Conservation (phyloP, 768 basidiomycete genomes). For the Pisolithus marmoratus region DNA sequence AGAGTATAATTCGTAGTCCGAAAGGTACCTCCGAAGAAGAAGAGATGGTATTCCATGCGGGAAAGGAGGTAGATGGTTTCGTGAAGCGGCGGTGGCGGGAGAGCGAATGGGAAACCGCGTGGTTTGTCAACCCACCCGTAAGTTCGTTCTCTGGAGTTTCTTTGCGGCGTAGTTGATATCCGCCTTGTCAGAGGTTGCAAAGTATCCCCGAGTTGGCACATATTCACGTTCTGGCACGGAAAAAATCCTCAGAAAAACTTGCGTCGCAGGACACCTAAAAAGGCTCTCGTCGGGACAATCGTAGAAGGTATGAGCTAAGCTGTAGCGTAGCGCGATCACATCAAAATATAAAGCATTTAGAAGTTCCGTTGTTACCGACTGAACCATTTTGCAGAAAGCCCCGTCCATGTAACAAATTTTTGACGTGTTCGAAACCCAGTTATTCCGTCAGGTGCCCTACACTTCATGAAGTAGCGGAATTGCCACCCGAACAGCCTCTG, state of each 20-base stretch:
- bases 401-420: too few species aligned
- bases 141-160: slow-evolving; percentile 21
- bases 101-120: slow-evolving; percentile 80
- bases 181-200: slow-evolving; percentile 58
- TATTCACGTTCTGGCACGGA: slow-evolving; percentile 79
- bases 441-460: too few species aligned
- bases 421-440: too few species aligned
- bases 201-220: slow-evolving; percentile 79
- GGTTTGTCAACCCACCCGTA: slow-evolving; percentile 89
- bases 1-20: slow-evolving; percentile 49
- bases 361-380: too few species aligned
- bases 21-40: slow-evolving; percentile 51
- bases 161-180: background rate
- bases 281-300: background rate
- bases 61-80: slow-evolving; percentile 56
- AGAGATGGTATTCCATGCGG: slow-evolving; percentile 42
- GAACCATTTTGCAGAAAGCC: too few species aligned
- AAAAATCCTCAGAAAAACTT: slow-evolving; percentile 31
- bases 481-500: too few species aligned
- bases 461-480: too few species aligned
- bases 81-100: slow-evolving; percentile 65
- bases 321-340: too few species aligned
- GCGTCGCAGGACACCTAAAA: slow-evolving; percentile 10
- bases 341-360: too few species aligned
- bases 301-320: too few species aligned